Evolutionary conservation across 495 filamentous ascomycete genomes (phyloP).

Genomic region (Clohesyomyces aquaticus): DNA sequence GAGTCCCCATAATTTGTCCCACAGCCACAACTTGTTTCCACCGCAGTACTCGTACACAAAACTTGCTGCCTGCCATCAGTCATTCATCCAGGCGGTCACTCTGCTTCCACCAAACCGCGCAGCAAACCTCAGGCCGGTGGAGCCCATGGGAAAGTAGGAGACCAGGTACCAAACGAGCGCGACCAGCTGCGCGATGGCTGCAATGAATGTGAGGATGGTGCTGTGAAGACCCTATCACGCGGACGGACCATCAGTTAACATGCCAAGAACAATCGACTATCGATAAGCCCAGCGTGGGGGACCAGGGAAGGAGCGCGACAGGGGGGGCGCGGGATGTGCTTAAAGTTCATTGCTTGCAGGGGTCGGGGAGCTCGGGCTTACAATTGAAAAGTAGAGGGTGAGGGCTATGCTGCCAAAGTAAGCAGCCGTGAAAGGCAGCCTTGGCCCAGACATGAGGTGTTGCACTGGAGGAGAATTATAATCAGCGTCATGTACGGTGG

Average conservation of each 20-base stretch:
- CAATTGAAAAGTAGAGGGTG: slow-evolving; percentile 94
- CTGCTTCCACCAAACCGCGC: slow-evolving; percentile 81
- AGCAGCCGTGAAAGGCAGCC: slow-evolving; percentile 91
- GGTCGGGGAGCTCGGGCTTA: slow-evolving; percentile 19
- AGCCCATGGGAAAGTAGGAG: slow-evolving; percentile 98
- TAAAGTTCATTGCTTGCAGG: slow-evolving; percentile 26
- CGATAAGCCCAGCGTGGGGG: slow-evolving; percentile 40
- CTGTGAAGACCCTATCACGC: slow-evolving; percentile 67
- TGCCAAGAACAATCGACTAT: slow-evolving; percentile 34
- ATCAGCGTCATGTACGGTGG: slow-evolving; percentile 2
- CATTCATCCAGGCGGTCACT: slow-evolving; percentile 86
- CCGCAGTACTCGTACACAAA: slow-evolving; percentile 36
- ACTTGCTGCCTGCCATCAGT: slow-evolving; percentile 49
- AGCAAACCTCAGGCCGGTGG: slow-evolving; percentile 82
- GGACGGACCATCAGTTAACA: slow-evolving; percentile 37
- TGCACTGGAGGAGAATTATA: slow-evolving; percentile 49
- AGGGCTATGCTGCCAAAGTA: slow-evolving; percentile 94
- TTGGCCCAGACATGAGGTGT: slow-evolving; percentile 81
- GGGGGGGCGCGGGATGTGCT: slow-evolving; percentile 27
- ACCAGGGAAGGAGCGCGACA: slow-evolving; percentile 24
- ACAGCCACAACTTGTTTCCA: slow-evolving; percentile 25
- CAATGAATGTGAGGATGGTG: slow-evolving; percentile 80
- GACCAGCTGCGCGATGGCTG: slow-evolving; percentile 78
- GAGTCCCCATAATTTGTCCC: slow-evolving; percentile 15
- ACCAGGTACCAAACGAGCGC: slow-evolving; percentile 91